Conservation (phyloP, 768 basidiomycete genomes). For the Trametes cinnabarina region DNA sequence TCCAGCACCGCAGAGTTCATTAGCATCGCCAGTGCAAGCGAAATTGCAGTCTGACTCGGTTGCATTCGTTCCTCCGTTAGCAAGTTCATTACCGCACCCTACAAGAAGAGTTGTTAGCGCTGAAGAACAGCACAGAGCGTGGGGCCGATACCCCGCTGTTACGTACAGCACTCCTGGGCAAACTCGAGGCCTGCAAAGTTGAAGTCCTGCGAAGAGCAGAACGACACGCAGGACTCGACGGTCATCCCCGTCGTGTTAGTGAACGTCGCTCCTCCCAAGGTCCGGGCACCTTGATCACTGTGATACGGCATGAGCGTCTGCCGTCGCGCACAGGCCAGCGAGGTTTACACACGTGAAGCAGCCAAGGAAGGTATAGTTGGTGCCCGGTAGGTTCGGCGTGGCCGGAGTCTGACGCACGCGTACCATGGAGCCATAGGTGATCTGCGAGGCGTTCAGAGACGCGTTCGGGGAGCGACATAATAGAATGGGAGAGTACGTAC, state of each 20-base stretch:
- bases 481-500: background rate
- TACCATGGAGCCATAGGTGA: constrained; percentile 11
- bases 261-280: constrained; percentile 50
- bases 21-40: constrained; percentile 57
- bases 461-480: background rate
- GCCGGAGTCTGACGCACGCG: constrained; percentile 15
- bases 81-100: constrained; percentile 66
- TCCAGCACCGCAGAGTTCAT: constrained; percentile 61
- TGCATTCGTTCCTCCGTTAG: constrained; percentile 44
- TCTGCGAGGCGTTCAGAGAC: background rate
- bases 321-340: background rate
- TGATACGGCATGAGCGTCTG: background rate
- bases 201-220: constrained; percentile 45
- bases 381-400: constrained; percentile 13
- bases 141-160: background rate
- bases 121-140: background rate
- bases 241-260: constrained; percentile 58
- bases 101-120: constrained; percentile 4
- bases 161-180: constrained; percentile 60
- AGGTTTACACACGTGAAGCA: constrained; percentile 20
- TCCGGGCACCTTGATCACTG: constrained; percentile 61
- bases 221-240: constrained; percentile 47
- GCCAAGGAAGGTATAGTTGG: constrained; percentile 18
- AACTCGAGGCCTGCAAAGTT: constrained; percentile 73
- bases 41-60: constrained; percentile 55